Evolutionary conservation across 176 grass and related monocot species (phyloP).

Genomic region (Canna indica): DNA sequence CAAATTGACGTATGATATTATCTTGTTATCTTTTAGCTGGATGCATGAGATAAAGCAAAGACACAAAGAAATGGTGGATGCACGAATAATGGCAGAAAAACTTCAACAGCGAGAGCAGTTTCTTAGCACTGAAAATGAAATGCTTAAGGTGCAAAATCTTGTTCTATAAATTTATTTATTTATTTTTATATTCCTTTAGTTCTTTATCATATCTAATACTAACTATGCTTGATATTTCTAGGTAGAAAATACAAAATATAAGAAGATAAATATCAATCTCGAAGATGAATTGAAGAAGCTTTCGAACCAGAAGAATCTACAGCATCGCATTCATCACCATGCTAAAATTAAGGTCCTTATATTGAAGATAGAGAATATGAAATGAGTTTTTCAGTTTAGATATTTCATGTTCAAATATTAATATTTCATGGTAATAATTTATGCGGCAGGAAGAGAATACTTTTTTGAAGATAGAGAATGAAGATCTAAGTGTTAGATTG

Average conservation of each 20-base stretch:
- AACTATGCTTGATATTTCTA: constrained; percentile 26
- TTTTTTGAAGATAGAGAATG: constrained; percentile 50
- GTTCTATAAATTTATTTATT: not conserved
- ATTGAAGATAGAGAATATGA: constrained; percentile 1
- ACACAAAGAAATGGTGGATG: constrained; percentile 62
- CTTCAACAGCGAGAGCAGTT: constrained; percentile 56
- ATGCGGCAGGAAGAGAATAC: constrained; percentile 73
- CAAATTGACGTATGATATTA: not conserved
- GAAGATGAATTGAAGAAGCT: constrained; percentile 85
- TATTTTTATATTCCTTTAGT: not conserved
- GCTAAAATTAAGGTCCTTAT: constrained; percentile 97
- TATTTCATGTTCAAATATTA: constrained; percentile 11
- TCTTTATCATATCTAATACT: constrained; percentile 10
- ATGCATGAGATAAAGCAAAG: constrained; percentile 79
- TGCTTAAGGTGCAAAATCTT: constrained; percentile 49
- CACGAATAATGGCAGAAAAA: constrained; percentile 52
- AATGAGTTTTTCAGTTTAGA: not conserved
- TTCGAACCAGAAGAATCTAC: constrained; percentile 76
- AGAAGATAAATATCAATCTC: constrained; percentile 60
- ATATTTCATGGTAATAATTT: constrained; percentile 11
- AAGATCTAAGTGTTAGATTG: constrained; percentile 59
- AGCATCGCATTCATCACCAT: constrained; percentile 85
- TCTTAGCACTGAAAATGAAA: constrained; percentile 76
- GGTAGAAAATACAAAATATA: constrained; percentile 81
- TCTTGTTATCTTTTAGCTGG: constrained; percentile 40